These are phyloP conservation scores for Phytophthora cryptogea DNA, from an alignment of 352 stramenopile genomes.

Conservation along the genomic window DNA sequence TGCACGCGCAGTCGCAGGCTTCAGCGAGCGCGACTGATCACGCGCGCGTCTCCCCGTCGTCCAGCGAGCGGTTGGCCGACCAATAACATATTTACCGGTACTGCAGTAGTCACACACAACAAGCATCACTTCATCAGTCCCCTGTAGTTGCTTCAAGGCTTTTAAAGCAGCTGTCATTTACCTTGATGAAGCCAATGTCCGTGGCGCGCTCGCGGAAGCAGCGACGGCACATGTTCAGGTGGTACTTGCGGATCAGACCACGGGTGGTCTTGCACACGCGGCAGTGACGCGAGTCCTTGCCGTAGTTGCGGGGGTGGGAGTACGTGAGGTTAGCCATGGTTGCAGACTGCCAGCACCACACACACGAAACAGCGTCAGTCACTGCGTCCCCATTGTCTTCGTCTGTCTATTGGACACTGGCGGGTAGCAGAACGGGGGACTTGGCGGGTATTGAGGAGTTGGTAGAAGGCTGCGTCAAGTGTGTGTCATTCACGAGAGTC, in stretches of 20 bases:
- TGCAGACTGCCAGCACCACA: slow-evolving; percentile 46
- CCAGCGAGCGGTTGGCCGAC: slow-evolving; percentile 43
- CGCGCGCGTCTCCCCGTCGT: slow-evolving; percentile 32
- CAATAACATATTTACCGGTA: slow-evolving; percentile 76
- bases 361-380: slow-evolving; percentile 28
- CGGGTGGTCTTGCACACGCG: slow-evolving; percentile 90
- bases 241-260: slow-evolving; percentile 96
- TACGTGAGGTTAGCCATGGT: slow-evolving; percentile 91
- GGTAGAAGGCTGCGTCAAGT: neutral
- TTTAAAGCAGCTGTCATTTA: slow-evolving; percentile 31
- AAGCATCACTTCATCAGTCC: slow-evolving; percentile 4
- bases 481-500: neutral
- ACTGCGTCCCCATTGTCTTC: slow-evolving; percentile 12
- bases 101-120: slow-evolving; percentile 33
- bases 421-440: neutral
- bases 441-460: neutral
- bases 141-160: neutral
- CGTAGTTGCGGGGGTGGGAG: slow-evolving; percentile 87
- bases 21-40: slow-evolving; percentile 37
- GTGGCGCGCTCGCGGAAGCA: slow-evolving; percentile 95
- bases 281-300: slow-evolving; percentile 91
- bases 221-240: slow-evolving; percentile 96
- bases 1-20: slow-evolving; percentile 37
- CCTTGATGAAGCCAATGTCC: slow-evolving; percentile 96
- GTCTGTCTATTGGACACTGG: slow-evolving; percentile 1